Base-by-base conservation (phyloP, 2,329 filamentous ascomycete genomes). In the Fusarium sp. region DNA sequence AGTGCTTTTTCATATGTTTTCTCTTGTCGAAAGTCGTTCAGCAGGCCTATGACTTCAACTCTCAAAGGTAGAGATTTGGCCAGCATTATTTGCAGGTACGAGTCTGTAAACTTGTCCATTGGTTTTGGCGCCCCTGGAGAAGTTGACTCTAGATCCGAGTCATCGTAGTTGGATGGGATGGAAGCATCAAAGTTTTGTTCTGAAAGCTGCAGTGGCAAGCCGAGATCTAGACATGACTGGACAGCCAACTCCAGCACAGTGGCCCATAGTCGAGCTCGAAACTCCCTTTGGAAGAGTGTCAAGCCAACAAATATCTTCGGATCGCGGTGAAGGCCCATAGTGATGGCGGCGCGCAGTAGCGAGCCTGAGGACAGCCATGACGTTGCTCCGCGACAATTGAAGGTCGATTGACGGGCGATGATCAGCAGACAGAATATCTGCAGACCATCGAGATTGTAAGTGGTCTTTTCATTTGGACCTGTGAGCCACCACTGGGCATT, bases 401-500 rank as follows among this genome's bases (percentile, higher is more conserved):
- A 78, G 9, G 76, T 78, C 18, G 75, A 69, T 42, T 78, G 76
- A 7, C 76, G 72, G 11, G 76, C 70, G 15, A 78, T 59, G 13
- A 78, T 64, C 18, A 78, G 53, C 16, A 78, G 52, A 19, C 75
- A 77, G 30, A 76, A 78, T 9, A 75, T 69, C 37, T 78, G 76
- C 19, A 78, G 64, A 1, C 76, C 76, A 35, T 78, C 73, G 2
- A 76, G 67, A 33, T 76, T 78, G 23, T 77, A 75, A 16, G 76
- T 77, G 9, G 69, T 64, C 42, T 78, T 78, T 38, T 78, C 76
- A 16, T 62, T 69, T 47, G 76, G 75, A 2, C 76, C 75, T 18
- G 72, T 77, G 8, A 78, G 64, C 76, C 76, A 78, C 75, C 76
- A 78, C 52, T 78, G 76, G 8, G 75, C 75, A 37, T 78, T 78